A percentile compares a stretch with the other conserved stretches of the same genome.
phyloP scores from a whole-genome alignment of 148 eudicot genomes.

The Chenopodium formosanum region DNA sequence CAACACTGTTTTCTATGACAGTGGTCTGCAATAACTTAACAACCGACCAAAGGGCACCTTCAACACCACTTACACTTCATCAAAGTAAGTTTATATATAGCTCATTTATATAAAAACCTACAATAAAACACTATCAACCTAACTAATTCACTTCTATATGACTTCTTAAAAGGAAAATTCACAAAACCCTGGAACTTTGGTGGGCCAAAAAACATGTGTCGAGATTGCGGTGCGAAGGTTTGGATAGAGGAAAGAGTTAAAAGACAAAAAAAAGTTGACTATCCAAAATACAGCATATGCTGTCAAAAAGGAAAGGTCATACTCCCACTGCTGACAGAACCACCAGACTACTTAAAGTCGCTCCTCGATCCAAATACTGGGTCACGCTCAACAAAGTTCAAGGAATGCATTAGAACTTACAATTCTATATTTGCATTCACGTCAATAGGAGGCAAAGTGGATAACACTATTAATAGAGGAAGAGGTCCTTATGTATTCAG shows the following conservation, averaged over 20 bases:
- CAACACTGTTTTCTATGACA: too few species aligned
- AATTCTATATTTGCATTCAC: constrained; percentile 21
- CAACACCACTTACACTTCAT: too few species aligned
- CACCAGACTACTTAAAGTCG: background rate
- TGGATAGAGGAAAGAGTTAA: background rate
- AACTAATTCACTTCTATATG: too few species aligned
- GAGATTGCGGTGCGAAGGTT: background rate
- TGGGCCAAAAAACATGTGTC: background rate
- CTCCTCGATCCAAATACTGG: background rate
- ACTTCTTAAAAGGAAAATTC: background rate
- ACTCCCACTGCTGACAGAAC: background rate
- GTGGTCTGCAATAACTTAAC: too few species aligned
- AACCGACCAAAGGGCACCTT: too few species aligned
- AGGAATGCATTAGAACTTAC: constrained; percentile 16
- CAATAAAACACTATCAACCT: too few species aligned
- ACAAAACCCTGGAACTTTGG: background rate
- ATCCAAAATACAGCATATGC: constrained; percentile 13
- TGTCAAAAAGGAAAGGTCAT: constrained; percentile 21
- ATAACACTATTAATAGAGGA: background rate
- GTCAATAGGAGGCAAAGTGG: background rate
- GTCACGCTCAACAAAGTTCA: background rate
- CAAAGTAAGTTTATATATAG: too few species aligned
- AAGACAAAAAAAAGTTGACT: background rate
- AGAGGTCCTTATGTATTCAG: background rate
- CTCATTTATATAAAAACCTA: too few species aligned